These are phyloP conservation scores for Liquidambar formosana DNA, from an alignment of 164 flowering plant genomes.

Conservation along the genomic window DNA sequence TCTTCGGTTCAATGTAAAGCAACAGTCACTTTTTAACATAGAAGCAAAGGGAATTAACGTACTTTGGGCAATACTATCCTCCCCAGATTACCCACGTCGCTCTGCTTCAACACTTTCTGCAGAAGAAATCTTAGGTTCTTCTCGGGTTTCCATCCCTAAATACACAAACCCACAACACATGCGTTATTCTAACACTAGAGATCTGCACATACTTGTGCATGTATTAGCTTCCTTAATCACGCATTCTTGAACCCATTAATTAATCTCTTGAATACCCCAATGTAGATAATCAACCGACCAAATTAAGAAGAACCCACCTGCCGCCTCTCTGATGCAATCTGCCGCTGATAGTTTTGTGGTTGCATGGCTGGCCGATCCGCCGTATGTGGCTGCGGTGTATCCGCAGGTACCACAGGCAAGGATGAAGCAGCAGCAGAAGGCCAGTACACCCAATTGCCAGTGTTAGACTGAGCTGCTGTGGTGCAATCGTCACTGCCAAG, in stretches of 20 bases:
- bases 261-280: too few species aligned
- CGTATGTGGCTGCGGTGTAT: background rate
- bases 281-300: background rate
- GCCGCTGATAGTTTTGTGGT: slow-evolving; percentile 39
- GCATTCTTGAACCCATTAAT: too few species aligned
- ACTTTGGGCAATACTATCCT: slow-evolving; percentile 99
- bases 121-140: slow-evolving; percentile 87
- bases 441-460: slow-evolving; percentile 63
- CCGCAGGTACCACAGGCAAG: slow-evolving; percentile 16
- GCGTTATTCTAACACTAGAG: background rate
- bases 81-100: slow-evolving; percentile 98
- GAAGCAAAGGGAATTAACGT: slow-evolving; percentile 10
- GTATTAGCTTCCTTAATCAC: too few species aligned
- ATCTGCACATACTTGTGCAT: background rate
- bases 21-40: background rate
- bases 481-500: slow-evolving; percentile 27
- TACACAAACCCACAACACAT: background rate
- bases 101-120: slow-evolving; percentile 97
- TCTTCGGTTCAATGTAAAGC: background rate
- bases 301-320: slow-evolving; percentile 36
- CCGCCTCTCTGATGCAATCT: slow-evolving; percentile 42
- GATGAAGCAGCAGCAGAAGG: slow-evolving; percentile 21
- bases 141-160: slow-evolving; percentile 81
- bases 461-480: slow-evolving; percentile 19
- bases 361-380: slow-evolving; percentile 28